phyloP scores from a whole-genome alignment of 1,284 basidiomycete genomes.

The Rhizoctonia solani region DNA sequence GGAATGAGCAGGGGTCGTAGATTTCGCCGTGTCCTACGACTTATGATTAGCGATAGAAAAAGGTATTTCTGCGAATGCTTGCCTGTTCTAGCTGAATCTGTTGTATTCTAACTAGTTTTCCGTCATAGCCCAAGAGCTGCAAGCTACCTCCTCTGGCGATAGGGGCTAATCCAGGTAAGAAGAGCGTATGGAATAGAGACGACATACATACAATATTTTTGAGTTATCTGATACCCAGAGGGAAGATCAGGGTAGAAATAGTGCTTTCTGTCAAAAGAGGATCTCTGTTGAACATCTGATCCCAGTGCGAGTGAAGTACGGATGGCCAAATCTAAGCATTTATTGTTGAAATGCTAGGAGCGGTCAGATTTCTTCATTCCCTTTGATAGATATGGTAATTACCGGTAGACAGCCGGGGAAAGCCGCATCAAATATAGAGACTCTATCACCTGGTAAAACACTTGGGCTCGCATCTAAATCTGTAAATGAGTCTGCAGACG shows the following conservation, averaged over 20 bases:
- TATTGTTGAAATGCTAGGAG: constrained; percentile 70
- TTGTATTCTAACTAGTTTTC: constrained; percentile 72
- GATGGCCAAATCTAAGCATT: constrained; percentile 80
- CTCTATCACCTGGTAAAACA: constrained; percentile 69
- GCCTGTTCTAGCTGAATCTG: constrained; percentile 98
- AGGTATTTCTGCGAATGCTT: constrained; percentile 36
- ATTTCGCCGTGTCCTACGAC: constrained; percentile 90
- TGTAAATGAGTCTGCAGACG: constrained; percentile 40
- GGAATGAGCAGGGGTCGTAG: constrained; percentile 64
- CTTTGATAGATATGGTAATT: constrained; percentile 42
- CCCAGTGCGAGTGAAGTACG: constrained; percentile 82
- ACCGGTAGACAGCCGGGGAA: constrained; percentile 94
- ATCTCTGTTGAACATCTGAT: constrained; percentile 70
- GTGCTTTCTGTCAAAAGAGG: constrained; percentile 94
- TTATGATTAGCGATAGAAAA: not conserved
- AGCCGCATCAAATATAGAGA: constrained; percentile 86
- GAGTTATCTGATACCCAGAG: constrained; percentile 95
- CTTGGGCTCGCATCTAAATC: constrained; percentile 37
- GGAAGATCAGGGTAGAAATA: constrained; percentile 98
- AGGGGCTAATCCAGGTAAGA: constrained; percentile 57
- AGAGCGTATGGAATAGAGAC: not conserved
- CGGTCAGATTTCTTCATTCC: not conserved
- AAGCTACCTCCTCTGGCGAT: constrained; percentile 75
- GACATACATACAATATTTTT: constrained; percentile 74
- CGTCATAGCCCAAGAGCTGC: constrained; percentile 51